These are phyloP conservation scores for Cladosporium cucumerinum DNA, from an alignment of 2,329 filamentous ascomycete species.

Conservation along the genomic window DNA sequence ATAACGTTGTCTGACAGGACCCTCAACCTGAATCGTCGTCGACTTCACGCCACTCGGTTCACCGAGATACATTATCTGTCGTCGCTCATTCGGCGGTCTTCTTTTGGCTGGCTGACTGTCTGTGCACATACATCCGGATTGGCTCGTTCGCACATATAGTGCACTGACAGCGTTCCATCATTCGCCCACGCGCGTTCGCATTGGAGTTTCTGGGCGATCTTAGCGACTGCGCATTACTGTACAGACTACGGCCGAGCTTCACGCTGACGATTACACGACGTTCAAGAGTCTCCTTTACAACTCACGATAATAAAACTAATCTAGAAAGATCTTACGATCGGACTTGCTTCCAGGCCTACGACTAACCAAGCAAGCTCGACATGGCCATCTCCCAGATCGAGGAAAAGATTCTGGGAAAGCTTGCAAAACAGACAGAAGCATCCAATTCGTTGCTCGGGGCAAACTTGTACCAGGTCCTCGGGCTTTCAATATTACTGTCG, in stretches of 20 bases:
- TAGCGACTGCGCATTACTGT: not conserved
- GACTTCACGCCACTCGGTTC: not conserved
- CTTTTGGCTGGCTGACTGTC: not conserved
- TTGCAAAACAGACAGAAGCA: constrained; percentile 74
- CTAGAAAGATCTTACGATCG: not conserved
- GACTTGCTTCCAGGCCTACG: not conserved
- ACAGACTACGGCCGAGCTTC: not conserved
- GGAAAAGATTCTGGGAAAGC: constrained; percentile 89
- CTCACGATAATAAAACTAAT: not conserved
- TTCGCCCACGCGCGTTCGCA: not conserved
- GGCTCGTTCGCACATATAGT: not conserved
- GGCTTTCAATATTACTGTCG: constrained; percentile 83
- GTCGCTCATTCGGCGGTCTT: not conserved
- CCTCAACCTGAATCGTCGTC: not conserved
- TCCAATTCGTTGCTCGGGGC: constrained; percentile 76
- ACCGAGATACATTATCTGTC: not conserved
- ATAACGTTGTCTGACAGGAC: not conserved
- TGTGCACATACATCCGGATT: constrained; percentile 10
- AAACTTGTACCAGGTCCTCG: constrained; percentile 86
- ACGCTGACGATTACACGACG: constrained; percentile 12
- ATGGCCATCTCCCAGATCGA: constrained; percentile 98
- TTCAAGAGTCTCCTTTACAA: not conserved
- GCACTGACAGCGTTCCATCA: not conserved
- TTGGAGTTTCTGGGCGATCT: not conserved
- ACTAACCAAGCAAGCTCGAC: constrained; percentile 19